Base-by-base conservation (phyloP, 2,329 filamentous ascomycete species). In the Xylogone sp. region DNA sequence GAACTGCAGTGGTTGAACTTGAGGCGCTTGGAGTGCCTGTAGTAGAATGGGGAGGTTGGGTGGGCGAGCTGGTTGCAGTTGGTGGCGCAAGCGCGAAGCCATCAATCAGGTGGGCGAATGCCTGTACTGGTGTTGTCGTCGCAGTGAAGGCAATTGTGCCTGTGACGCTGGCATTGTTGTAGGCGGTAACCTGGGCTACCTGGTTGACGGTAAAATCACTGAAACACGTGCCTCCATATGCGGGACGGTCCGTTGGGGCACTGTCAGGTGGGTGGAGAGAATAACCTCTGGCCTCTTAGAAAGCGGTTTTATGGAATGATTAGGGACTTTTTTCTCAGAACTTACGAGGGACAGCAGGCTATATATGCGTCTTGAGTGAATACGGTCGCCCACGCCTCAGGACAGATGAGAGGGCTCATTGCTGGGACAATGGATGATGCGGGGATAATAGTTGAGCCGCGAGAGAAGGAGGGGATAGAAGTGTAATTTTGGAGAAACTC, bases 301-400 rank as follows among this genome's bases (percentile, higher is more conserved):
- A 58, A 60, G 9, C 52, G 48, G n/a, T n/a, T 13, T 56, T 59
- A 24, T 24, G 19, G 16, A 19, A 7, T 31, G 12, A n/a, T 39
- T 24, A 31, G 21, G 21, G 7, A 21, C 12, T 21, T 3, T n/a
- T 6, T 2, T 21, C n/a, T n/a, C n/a, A n/a, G 6, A 43, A 48
- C 57, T 31, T 46, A 62, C 60, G 52, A 59, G 7, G 60, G 60
- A 53, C 60, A 62, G 49, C 60, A 62, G 12, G 60, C 60, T 13
- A 62, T 59, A 39, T 62, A 62, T 45, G 56, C 61, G 8, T 57
- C 59, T 46, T 48, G 59, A 8, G 58, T 55, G 10, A 55, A 55
- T 2, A 57, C 45, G 7, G 57, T 42, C 7, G 45, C 42, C 34
- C 57, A 62, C 19, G 51, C 54, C 16, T 55, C 46, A 6, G 58